These are phyloP conservation scores for Ziziphus jujuba DNA, from an alignment of 306 rosid genomes.

Conservation along the genomic window DNA sequence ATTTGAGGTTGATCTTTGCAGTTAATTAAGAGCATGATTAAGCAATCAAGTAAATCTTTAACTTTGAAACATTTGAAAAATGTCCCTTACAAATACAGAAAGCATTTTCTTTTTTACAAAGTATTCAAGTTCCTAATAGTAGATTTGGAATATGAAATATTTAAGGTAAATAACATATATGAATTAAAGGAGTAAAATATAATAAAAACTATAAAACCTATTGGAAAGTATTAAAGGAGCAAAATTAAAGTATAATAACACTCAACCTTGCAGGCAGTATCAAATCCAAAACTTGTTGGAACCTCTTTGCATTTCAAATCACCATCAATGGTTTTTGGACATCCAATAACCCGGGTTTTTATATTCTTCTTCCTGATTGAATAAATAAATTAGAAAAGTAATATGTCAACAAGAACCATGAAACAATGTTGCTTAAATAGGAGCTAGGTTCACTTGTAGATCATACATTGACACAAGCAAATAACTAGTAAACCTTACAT, in stretches of 20 bases:
- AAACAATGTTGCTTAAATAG: background rate
- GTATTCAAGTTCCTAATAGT: background rate
- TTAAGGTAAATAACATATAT: background rate
- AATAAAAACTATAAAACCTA: too few species aligned
- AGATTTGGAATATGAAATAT: background rate
- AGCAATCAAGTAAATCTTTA: background rate
- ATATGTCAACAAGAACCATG: background rate
- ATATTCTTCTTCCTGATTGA: constrained; percentile 66
- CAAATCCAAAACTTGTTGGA: constrained; percentile 95
- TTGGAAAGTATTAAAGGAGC: background rate
- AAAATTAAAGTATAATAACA: constrained; percentile 11
- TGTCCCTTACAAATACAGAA: background rate
- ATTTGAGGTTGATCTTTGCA: too few species aligned
- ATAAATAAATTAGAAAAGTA: constrained; percentile 17
- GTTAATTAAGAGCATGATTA: too few species aligned
- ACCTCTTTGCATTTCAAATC: constrained; percentile 97
- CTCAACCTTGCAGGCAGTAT: constrained; percentile 96
- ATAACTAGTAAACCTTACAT: background rate
- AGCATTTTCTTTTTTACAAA: background rate
- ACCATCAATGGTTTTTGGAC: constrained; percentile 99
- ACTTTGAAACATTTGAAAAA: background rate
- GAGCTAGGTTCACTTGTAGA: background rate
- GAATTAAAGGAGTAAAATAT: background rate
- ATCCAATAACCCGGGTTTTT: constrained; percentile 84
- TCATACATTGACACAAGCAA: background rate